phyloP scores from a whole-genome alignment of 2,329 filamentous ascomycete genomes.

The Rhinocladiella similis region DNA sequence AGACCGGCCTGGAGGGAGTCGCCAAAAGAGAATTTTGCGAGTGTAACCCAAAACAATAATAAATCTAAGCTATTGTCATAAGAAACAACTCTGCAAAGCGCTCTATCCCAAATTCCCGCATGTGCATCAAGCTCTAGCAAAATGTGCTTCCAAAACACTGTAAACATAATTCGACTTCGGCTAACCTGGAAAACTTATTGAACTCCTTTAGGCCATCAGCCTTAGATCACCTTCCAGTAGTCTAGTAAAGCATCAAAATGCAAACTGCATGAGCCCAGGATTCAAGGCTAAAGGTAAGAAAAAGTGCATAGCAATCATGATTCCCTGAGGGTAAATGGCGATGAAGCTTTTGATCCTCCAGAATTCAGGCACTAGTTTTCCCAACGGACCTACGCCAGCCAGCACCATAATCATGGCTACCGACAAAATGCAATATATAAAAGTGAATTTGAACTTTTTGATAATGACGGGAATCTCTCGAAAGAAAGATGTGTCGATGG shows the following conservation, averaged over 20 bases:
- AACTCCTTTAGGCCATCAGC: too few species aligned
- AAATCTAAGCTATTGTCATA: too few species aligned
- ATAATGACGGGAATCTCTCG: conserved; percentile 78
- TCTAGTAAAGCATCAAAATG: neutral
- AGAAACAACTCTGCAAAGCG: too few species aligned
- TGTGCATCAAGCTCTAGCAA: too few species aligned
- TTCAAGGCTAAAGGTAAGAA: conserved; percentile 21
- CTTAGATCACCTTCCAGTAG: too few species aligned
- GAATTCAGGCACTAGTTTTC: conserved; percentile 32
- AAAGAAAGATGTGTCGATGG: conserved; percentile 78
- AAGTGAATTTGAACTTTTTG: conserved; percentile 67
- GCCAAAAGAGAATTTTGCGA: too few species aligned
- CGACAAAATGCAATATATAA: conserved; percentile 50
- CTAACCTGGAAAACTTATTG: too few species aligned
- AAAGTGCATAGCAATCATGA: conserved; percentile 23
- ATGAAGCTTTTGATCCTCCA: conserved; percentile 53
- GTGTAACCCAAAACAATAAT: too few species aligned
- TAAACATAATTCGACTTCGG: too few species aligned
- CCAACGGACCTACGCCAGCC: conserved; percentile 33
- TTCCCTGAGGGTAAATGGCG: conserved; percentile 72
- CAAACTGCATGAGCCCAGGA: neutral
- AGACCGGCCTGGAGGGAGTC: too few species aligned
- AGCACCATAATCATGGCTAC: conserved; percentile 28
- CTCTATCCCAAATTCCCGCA: too few species aligned
- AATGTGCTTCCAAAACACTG: too few species aligned